A percentile compares a stretch with the other conserved stretches of the same genome.
Evolutionary conservation across 2,329 filamentous ascomycete species (phyloP).

Genomic region (Arachnomyces sp.): DNA sequence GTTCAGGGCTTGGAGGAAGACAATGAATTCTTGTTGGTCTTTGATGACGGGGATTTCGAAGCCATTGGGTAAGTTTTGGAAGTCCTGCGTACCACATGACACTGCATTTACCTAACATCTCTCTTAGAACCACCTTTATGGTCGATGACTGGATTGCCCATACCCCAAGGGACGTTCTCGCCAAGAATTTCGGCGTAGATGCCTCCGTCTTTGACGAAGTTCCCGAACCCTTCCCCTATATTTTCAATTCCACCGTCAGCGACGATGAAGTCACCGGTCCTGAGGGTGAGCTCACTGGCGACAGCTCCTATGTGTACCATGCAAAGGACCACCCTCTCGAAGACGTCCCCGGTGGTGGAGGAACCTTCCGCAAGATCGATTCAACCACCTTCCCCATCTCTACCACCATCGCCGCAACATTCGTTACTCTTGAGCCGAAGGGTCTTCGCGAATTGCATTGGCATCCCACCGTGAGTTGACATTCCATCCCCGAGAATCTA

Average conservation of each 20-base stretch:
- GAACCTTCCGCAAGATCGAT: constrained; percentile 58
- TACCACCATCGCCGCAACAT: constrained; percentile 58
- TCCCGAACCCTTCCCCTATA: constrained; percentile 54
- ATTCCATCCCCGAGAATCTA: background rate
- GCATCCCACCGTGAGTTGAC: constrained; percentile 55
- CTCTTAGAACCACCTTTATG: constrained; percentile 60
- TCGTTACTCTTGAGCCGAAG: constrained; percentile 57
- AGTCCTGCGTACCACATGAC: background rate
- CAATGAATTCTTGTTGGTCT: constrained; percentile 60
- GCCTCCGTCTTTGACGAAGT: constrained; percentile 53
- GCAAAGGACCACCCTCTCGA: constrained; percentile 50
- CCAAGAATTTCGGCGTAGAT: constrained; percentile 62
- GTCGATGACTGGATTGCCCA: constrained; percentile 64
- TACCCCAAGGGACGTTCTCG: constrained; percentile 56
- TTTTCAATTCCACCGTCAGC: constrained; percentile 50
- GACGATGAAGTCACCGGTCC: constrained; percentile 42
- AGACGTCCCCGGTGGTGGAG: constrained; percentile 54
- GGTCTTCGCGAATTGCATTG: constrained; percentile 61
- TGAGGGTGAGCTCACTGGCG: constrained; percentile 45
- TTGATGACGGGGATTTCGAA: constrained; percentile 62
- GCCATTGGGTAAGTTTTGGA: constrained; percentile 43
- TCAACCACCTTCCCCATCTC: constrained; percentile 60
- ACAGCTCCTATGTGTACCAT: constrained; percentile 57
- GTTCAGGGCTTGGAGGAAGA: constrained; percentile 57
- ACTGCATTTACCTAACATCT: background rate